These are phyloP conservation scores for Mangifera indica DNA, from an alignment of 345 rosid genomes.

Conservation along the genomic window DNA sequence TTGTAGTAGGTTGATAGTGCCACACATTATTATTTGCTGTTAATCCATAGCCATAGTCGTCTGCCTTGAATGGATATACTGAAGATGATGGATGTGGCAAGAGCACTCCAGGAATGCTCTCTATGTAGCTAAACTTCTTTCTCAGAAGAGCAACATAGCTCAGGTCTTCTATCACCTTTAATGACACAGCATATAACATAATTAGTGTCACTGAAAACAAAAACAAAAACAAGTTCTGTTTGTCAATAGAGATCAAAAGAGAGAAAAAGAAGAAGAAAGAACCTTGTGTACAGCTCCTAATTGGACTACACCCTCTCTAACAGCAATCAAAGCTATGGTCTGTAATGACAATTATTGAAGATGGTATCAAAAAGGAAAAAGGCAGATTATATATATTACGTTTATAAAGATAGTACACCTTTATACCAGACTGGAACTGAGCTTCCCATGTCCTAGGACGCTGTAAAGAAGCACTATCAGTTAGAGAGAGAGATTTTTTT, in stretches of 20 bases:
- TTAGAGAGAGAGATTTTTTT: slow-evolving; percentile 9
- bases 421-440: slow-evolving; percentile 92
- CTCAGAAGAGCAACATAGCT: slow-evolving; percentile 76
- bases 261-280: slow-evolving; percentile 9
- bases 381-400: slow-evolving; percentile 16
- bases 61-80: slow-evolving; percentile 52
- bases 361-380: background rate
- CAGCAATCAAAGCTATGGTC: slow-evolving; percentile 96
- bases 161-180: slow-evolving; percentile 79
- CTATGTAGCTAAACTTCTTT: slow-evolving; percentile 87
- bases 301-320: slow-evolving; percentile 96
- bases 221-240: background rate
- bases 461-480: slow-evolving; percentile 33
- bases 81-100: slow-evolving; percentile 91
- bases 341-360: slow-evolving; percentile 36
- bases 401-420: slow-evolving; percentile 44
- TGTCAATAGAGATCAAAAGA: background rate
- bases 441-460: slow-evolving; percentile 99
- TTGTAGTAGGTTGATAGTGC: slow-evolving; percentile 43
- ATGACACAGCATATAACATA: background rate
- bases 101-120: slow-evolving; percentile 90
- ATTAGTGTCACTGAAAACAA: background rate
- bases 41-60: slow-evolving; percentile 21
- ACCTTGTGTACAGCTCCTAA: slow-evolving; percentile 92
- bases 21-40: slow-evolving; percentile 43